Percentiles rank a stretch among this genome's conserved stretches.
Evolutionary conservation across 1,284 basidiomycete species (phyloP).

Genomic region (Tylopilus sp.): DNA sequence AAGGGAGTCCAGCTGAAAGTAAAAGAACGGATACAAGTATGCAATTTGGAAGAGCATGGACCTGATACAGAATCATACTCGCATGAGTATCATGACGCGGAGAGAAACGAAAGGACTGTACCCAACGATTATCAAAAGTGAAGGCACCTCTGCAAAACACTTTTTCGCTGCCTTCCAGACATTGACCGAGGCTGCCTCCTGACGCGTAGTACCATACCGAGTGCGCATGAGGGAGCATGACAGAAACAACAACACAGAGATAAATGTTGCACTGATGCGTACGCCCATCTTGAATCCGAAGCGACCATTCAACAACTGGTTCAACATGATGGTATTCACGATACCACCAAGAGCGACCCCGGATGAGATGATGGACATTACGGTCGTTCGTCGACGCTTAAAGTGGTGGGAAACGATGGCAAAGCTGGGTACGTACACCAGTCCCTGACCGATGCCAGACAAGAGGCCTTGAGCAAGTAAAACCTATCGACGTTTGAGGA

Average conservation of each 20-base stretch:
- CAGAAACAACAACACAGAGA: slow-evolving; percentile 24
- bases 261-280: slow-evolving; percentile 31
- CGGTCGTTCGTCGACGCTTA: slow-evolving; percentile 24
- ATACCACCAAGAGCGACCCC: slow-evolving; percentile 34
- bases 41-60: slow-evolving; percentile 22
- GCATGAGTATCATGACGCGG: not conserved
- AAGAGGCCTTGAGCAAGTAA: slow-evolving; percentile 36
- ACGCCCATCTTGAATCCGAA: slow-evolving; percentile 28
- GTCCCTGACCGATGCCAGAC: slow-evolving; percentile 34
- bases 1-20: slow-evolving; percentile 31
- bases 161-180: slow-evolving; percentile 21
- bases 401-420: slow-evolving; percentile 39
- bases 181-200: not conserved
- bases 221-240: slow-evolving; percentile 30
- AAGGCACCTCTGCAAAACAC: slow-evolving; percentile 25
- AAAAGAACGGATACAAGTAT: slow-evolving; percentile 29
- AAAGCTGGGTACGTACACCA: slow-evolving; percentile 33
- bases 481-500: slow-evolving; percentile 17
- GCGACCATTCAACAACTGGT: slow-evolving; percentile 34
- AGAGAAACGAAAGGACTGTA: slow-evolving; percentile 1
- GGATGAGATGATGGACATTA: slow-evolving; percentile 32
- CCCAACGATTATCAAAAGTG: slow-evolving; percentile 27
- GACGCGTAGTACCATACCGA: slow-evolving; percentile 15
- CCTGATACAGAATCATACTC: slow-evolving; percentile 4
- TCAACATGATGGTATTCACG: slow-evolving; percentile 39